A percentile compares a stretch with the other conserved stretches of the same genome.
Evolutionary conservation across 2,329 filamentous ascomycete genomes (phyloP).

Genomic region (Epichloe aotearoae): DNA sequence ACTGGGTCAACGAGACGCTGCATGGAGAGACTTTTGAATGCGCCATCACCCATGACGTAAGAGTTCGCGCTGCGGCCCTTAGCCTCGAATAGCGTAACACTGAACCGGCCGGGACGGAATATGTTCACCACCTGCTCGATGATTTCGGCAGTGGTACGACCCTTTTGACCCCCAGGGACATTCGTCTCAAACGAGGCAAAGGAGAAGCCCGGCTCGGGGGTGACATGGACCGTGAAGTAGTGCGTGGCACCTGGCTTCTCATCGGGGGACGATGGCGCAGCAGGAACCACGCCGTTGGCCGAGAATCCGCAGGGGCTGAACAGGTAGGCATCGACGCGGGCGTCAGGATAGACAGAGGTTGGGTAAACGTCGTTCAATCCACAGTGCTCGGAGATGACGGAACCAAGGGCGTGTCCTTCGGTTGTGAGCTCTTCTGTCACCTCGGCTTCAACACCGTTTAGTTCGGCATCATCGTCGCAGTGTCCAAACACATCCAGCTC

Average conservation of each 20-base stretch:
- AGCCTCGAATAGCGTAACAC: constrained; percentile 89
- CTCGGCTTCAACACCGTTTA: constrained; percentile 40
- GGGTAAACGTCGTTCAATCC: constrained; percentile 86
- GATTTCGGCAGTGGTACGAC: constrained; percentile 78
- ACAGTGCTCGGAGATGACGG: constrained; percentile 79
- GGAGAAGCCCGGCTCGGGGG: constrained; percentile 84
- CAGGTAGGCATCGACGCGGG: constrained; percentile 87
- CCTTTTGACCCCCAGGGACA: constrained; percentile 85
- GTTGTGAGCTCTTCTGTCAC: constrained; percentile 66
- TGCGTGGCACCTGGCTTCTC: constrained; percentile 44
- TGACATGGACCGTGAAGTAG: constrained; percentile 98
- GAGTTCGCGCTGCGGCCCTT: constrained; percentile 43
- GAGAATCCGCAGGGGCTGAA: constrained; percentile 97
- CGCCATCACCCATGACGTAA: constrained; percentile 28
- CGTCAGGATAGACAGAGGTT: constrained; percentile 74
- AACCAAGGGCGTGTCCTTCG: constrained; percentile 86
- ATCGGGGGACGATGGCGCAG: constrained; percentile 36
- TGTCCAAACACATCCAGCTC: constrained; percentile 76
- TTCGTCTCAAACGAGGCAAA: constrained; percentile 99
- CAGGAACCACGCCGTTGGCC: constrained; percentile 87
- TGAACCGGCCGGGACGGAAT: constrained; percentile 96
- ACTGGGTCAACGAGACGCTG: constrained; percentile 60
- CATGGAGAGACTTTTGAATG: constrained; percentile 21
- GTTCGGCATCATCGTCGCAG: constrained; percentile 33
- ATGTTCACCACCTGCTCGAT: constrained; percentile 90